Evolutionary conservation across 495 filamentous ascomycete genomes (phyloP), one percentile per base, ranked within the genome.

Genomic region (Tetracladium marchalianum): DNA sequence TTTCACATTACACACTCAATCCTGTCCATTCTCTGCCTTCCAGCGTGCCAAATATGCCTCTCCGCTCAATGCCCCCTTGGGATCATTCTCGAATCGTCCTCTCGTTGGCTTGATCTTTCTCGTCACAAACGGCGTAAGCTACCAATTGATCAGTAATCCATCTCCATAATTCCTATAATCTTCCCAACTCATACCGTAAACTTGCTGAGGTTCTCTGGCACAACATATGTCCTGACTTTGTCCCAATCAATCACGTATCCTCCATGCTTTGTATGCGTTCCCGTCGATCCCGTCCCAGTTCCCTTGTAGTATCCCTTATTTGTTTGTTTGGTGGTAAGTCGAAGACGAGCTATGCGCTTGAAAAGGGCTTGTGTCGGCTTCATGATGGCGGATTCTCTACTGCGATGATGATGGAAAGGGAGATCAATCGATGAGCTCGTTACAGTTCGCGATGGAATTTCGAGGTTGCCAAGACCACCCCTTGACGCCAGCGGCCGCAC

Each of bases 241-340:
- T 68, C 54, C 73, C 75, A 90, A 47, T 96, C 82, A 55, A 95
- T 80, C 8, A 80, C 61, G 63, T 88, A 98, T 31, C 80, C 80
- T 61, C 90, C 90, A 64, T 81, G 75, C 61, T 85, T 87, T 15
- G 86, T 89, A 65, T 95, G 90, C 31, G 69, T 62, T 51, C 92
- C 92, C 80, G 90, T 86, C 33, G 81, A 77, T 11, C 93, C 93
- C 0, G 85, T 78, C 17, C 90, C 73, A 49, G 78, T 96, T 60
- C 93, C 93, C 71, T 97, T 97, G 78, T 97, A 97, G 76, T 81
- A 98, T 41, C 87, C 92, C 62, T 89, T 87, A 61, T 83, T 84
- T 67, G 86, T 80, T 62, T 85, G 78, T 68, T 98, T 98, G 50
- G 92, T 97, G 4, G 85, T 95, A 44, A 98, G 72, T 15, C 71